Conservation (phyloP, 768 basidiomycete genomes). For the Gelatoporia subvermispora region DNA sequence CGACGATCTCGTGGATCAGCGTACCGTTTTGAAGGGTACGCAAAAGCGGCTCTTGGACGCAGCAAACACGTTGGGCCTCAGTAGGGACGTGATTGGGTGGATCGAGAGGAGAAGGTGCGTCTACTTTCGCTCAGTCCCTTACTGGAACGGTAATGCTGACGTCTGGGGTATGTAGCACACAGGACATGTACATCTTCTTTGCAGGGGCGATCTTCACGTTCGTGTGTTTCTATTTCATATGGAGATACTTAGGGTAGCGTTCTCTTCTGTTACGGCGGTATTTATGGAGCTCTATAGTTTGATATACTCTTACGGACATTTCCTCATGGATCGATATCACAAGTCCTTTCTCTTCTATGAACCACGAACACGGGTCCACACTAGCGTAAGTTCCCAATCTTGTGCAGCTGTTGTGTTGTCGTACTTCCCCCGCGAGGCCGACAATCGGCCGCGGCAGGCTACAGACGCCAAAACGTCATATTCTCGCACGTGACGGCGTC, state of each 20-base stretch:
- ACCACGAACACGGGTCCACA: too few species aligned
- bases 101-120: conserved; percentile 90
- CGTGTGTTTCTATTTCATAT: conserved; percentile 90
- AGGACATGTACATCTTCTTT: conserved; percentile 93
- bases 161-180: conserved; percentile 53
- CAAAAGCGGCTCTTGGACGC: conserved; percentile 80
- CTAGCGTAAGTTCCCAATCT: too few species aligned
- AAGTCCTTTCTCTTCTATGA: too few species aligned
- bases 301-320: not conserved
- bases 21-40: conserved; percentile 93
- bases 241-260: conserved; percentile 72
- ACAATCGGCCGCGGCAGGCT: too few species aligned
- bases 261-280: not conserved
- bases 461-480: too few species aligned
- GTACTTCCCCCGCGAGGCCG: too few species aligned
- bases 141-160: not conserved
- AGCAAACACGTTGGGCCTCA: conserved; percentile 91
- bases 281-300: not conserved
- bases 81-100: conserved; percentile 94
- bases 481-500: too few species aligned
- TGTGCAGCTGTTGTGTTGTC: too few species aligned
- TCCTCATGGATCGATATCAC: not conserved
- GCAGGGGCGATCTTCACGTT: conserved; percentile 84
- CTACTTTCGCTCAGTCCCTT: not conserved
- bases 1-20: conserved; percentile 89